These are phyloP conservation scores for Kokia cookei DNA, from an alignment of 441 rosid species.

Conservation along the genomic window DNA sequence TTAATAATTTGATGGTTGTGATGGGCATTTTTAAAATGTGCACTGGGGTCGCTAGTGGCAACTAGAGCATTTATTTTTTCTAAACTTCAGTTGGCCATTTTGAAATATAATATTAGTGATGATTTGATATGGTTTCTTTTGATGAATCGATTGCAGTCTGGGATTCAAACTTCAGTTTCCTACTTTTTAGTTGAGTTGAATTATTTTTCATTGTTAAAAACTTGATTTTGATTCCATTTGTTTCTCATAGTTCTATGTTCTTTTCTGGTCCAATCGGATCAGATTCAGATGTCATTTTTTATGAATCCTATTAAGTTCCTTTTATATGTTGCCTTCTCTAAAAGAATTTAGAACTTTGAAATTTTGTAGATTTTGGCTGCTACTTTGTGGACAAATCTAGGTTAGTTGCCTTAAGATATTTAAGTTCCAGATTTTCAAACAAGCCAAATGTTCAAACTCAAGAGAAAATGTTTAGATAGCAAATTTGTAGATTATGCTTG, in stretches of 20 bases:
- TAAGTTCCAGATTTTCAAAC: not conserved
- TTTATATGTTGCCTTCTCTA: not conserved
- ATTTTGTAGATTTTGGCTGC: not conserved
- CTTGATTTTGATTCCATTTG: not conserved
- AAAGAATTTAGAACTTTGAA: not conserved
- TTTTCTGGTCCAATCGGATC: not conserved
- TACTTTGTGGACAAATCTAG: not conserved
- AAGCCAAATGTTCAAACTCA: not conserved
- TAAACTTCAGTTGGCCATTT: not conserved
- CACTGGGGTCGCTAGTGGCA: not conserved
- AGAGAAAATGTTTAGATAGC: not conserved
- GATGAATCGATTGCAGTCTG: not conserved
- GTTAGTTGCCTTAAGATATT: not conserved
- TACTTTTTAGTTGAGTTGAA: not conserved
- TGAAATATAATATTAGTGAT: not conserved
- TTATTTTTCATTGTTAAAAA: not conserved
- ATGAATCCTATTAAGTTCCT: not conserved
- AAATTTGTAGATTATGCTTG: not conserved
- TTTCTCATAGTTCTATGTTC: not conserved
- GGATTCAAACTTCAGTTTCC: not conserved
- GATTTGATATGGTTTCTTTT: not conserved
- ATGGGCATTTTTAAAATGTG: not conserved
- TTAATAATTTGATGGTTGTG: constrained; percentile 5
- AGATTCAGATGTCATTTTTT: not conserved
- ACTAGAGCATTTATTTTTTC: not conserved